Conservation (phyloP, 192 early-diverging fungal genomes). For the Coemansia reversa region DNA sequence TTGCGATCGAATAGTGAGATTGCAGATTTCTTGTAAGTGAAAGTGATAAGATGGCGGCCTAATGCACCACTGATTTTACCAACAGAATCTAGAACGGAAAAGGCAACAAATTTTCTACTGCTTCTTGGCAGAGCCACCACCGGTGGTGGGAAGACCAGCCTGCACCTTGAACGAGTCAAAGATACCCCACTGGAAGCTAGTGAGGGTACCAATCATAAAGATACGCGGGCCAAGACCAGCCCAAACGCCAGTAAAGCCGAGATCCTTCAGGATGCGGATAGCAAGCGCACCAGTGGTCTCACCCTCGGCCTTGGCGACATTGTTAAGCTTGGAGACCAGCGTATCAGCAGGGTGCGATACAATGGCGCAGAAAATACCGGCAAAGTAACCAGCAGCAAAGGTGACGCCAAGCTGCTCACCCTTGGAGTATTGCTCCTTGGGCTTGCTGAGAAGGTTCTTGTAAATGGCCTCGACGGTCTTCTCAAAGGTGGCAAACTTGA, state of each 20-base stretch:
- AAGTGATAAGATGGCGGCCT: background rate
- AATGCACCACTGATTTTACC: background rate
- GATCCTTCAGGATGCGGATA: slow-evolving; percentile 58
- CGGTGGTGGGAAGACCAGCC: slow-evolving; percentile 69
- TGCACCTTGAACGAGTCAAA: slow-evolving; percentile 79
- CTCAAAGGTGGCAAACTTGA: slow-evolving; percentile 85
- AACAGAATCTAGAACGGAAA: background rate
- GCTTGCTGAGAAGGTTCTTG: slow-evolving; percentile 59
- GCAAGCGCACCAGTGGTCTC: slow-evolving; percentile 57
- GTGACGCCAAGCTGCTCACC: slow-evolving; percentile 73
- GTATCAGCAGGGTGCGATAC: slow-evolving; percentile 91
- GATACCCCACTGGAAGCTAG: slow-evolving; percentile 81
- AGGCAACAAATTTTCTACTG: slow-evolving; percentile 24
- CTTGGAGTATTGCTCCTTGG: slow-evolving; percentile 71
- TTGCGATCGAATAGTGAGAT: background rate
- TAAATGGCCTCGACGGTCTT: slow-evolving; percentile 70
- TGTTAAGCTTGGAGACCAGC: slow-evolving; percentile 69
- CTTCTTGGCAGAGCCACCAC: slow-evolving; percentile 56
- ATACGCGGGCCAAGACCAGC: slow-evolving; percentile 83
- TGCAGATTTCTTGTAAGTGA: background rate
- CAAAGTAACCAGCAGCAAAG: slow-evolving; percentile 83
- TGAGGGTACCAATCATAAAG: slow-evolving; percentile 90
- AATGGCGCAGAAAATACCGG: slow-evolving; percentile 85
- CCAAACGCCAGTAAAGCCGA: slow-evolving; percentile 69
- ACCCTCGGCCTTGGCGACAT: slow-evolving; percentile 58